Base-by-base conservation (phyloP, 495 filamentous ascomycete species). In the Staphylotrichum longicolle region DNA sequence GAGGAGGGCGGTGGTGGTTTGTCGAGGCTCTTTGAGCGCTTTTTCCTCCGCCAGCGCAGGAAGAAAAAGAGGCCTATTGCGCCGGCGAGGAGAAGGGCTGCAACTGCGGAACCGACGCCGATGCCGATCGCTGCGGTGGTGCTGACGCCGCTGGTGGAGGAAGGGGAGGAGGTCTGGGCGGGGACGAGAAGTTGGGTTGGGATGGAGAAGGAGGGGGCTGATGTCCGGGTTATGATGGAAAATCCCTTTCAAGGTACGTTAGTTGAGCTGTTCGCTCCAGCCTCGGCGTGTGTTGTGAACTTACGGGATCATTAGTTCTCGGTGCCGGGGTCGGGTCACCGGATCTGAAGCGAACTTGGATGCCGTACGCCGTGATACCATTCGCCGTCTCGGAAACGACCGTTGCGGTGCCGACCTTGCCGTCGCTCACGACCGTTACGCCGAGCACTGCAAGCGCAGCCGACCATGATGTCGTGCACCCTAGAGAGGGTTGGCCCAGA, bases 101-200 rank as follows among this genome's bases (percentile, higher is more conserved):
- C 63, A 5, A 65, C 47, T 4, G 62, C 70, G n/a, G 66, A 69
- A 37, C 68, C 70, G 35, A 72, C 57, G 14, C 63, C 68, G 51
- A 71, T 72, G 37, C 70, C 70, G 14, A 72, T 63, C 35, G 61
- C 63, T 3, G 69, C 65, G 5, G 58, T 54, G 30, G 66, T 68
- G 57, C 68, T 68, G 20, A 72, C 34, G n/a, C 66, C 57, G 39
- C 50, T 20, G 7, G 49, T 52, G 32, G 46, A 27, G 5, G 50
- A 14, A 34, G 52, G 8, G 48, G 53, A 35, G 37, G 57, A 7
- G 12, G 47, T 33, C 14, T 42, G 30, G 4, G 60, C 47, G 8
- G 60, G 52, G 9, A 55, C 30, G 44, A 49, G 9, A 35, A 50
- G 47, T 20, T 55, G 9, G 1, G 61, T 52, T 10, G 64, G 58